Base-by-base conservation (phyloP, 1,284 basidiomycete species). In the Malassezia sympodialis region DNA sequence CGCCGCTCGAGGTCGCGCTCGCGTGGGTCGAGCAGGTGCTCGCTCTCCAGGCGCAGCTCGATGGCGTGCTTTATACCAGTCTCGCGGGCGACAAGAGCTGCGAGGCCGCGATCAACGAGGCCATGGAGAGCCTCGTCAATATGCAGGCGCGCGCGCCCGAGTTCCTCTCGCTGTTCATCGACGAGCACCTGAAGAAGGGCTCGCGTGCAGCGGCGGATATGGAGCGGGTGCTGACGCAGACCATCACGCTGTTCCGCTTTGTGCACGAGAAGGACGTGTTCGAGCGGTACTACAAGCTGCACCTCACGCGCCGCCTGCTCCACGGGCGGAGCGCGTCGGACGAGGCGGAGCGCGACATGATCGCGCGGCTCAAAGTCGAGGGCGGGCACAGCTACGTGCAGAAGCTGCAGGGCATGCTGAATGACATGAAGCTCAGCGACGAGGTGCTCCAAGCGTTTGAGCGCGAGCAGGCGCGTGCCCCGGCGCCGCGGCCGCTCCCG, bases 371-470 rank as follows among this genome's bases (percentile, higher is more conserved):
- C 72, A 98, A 98, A 78, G 81, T 96, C 35, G 91, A 98, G 76
- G 89, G 87, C 68, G 94, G 94, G 8, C 88, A 87, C 70, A 89
- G 93, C 70, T 99, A 96, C 74, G 96, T 94, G 0, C 90, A 96
- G 76, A 94, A 94, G 75, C 79, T 98, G 63, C 93, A 98, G 76
- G 93, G 94, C 51, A 99, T 99, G 94, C 93, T 99, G 80, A 83
- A 91, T 66, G 94, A 99, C 73, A 93, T 99, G 84, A 88, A 85
- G 68, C 76, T 94, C 34, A 93, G 88, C 17, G 78, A 80, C 24
- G 94, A 99, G 53, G 84, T 83, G 8, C 88, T 86, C 79, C 79
- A 81, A 49, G 82, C 81, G 4, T 98, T 90, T 76, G 80, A 80
- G 50, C 78, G 78, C 21, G 79, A 85, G 66, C 69, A 85, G 24